A percentile compares a stretch with the other conserved stretches of the same genome.
These are phyloP conservation scores for Coemansia sp. DNA, from an alignment of 192 early-diverging fungal species.

Conservation along the genomic window DNA sequence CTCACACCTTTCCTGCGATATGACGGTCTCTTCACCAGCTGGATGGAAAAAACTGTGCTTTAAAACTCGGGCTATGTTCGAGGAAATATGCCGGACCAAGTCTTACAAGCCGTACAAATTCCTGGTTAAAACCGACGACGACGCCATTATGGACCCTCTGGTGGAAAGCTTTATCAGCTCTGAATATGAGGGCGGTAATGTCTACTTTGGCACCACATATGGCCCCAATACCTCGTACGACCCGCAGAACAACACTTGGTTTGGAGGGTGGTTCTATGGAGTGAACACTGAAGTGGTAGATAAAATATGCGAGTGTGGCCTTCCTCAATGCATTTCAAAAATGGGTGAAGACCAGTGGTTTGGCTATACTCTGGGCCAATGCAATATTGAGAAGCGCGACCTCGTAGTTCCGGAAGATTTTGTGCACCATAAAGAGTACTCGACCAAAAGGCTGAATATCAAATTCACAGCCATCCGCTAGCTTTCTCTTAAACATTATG, in stretches of 20 bases:
- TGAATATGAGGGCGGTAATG: neutral
- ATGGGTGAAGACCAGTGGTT: conserved; percentile 7
- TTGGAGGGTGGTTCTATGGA: neutral
- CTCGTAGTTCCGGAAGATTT: neutral
- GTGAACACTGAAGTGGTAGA: neutral
- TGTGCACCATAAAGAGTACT: neutral
- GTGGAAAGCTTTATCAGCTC: neutral
- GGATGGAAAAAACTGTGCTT: neutral
- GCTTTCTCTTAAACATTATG: too few relatives aligned
- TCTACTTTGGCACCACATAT: neutral
- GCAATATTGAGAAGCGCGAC: neutral
- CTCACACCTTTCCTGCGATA: neutral
- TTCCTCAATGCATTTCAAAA: neutral
- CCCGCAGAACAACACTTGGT: neutral
- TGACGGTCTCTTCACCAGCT: neutral
- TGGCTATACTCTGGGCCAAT: neutral
- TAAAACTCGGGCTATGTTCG: neutral
- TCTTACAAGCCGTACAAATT: neutral
- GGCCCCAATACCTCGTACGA: neutral
- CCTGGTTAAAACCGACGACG: neutral
- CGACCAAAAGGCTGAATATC: too few relatives aligned
- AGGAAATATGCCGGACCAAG: neutral
- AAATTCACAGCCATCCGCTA: too few relatives aligned
- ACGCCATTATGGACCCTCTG: neutral
- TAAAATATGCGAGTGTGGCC: neutral